Evolutionary conservation across 371 early-diverging fungal genomes (phyloP).

Genomic region (Mortierella sp.): DNA sequence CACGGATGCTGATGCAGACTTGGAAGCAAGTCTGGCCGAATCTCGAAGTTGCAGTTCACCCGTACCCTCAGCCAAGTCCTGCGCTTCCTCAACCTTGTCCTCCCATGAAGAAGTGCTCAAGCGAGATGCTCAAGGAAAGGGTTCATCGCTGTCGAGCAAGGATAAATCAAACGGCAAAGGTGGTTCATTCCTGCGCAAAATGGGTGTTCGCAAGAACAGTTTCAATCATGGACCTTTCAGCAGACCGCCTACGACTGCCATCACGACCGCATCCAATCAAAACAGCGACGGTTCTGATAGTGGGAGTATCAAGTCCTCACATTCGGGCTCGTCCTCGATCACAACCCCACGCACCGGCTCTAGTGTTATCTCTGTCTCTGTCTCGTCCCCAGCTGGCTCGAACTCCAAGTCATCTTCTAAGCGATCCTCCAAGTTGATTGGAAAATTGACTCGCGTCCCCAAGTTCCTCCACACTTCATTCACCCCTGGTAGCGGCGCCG

Average conservation of each 20-base stretch:
- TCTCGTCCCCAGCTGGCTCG: not conserved
- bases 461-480: conserved; percentile 42
- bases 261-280: too few species aligned
- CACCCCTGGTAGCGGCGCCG: conserved; percentile 3
- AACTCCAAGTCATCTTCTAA: conserved; percentile 15
- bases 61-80: too few species aligned
- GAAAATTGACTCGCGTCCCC: conserved; percentile 28
- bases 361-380: too few species aligned
- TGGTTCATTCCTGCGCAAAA: conserved; percentile 27
- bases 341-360: too few species aligned
- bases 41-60: too few species aligned
- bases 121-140: too few species aligned
- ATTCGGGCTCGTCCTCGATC: not conserved
- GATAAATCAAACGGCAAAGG: conserved; percentile 8
- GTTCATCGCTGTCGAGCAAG: too few species aligned
- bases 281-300: conserved; percentile 1
- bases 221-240: conserved; percentile 14
- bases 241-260: not conserved
- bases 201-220: conserved; percentile 40
- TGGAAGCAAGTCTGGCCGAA: too few species aligned
- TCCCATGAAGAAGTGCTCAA: too few species aligned
- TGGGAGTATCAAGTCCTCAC: conserved; percentile 18
- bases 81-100: too few species aligned
- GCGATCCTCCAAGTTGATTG: conserved; percentile 37
- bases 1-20: too few species aligned